Percentiles rank a stretch among this genome's conserved stretches.
phyloP scores from a whole-genome alignment of 176 grass and related monocot species.

The Ensete ventricosum region DNA sequence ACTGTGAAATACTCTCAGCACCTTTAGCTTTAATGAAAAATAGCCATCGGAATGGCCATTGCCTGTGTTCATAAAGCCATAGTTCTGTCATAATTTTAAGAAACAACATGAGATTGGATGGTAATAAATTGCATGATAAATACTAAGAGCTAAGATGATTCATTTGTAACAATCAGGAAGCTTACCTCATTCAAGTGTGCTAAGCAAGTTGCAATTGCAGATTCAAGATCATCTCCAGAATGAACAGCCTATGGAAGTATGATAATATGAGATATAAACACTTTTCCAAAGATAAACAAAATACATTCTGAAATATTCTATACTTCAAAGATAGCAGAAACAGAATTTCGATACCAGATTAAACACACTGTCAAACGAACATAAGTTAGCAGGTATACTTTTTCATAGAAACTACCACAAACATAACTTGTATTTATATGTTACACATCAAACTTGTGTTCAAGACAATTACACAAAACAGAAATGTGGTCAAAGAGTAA shows the following conservation, averaged over 20 bases:
- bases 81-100: neutral
- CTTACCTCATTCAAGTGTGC: neutral
- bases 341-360: too few species aligned
- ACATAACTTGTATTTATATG: too few species aligned
- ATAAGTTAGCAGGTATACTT: too few species aligned
- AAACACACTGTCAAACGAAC: too few species aligned
- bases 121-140: neutral
- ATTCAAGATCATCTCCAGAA: slow-evolving; percentile 21
- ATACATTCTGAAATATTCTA: too few species aligned
- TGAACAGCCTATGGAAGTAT: slow-evolving; percentile 19
- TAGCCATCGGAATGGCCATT: neutral
- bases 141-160: neutral
- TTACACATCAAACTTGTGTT: too few species aligned
- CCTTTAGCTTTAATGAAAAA: slow-evolving; percentile 11
- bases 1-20: neutral
- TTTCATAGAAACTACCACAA: too few species aligned
- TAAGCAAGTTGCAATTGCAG: slow-evolving; percentile 13
- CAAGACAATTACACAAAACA: too few species aligned
- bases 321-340: too few species aligned
- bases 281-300: neutral
- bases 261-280: neutral
- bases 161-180: neutral
- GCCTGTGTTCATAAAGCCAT: neutral
- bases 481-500: too few species aligned
- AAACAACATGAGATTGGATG: neutral